Conservation (phyloP, 1,284 basidiomycete genomes). For the Abortiporus biennis region DNA sequence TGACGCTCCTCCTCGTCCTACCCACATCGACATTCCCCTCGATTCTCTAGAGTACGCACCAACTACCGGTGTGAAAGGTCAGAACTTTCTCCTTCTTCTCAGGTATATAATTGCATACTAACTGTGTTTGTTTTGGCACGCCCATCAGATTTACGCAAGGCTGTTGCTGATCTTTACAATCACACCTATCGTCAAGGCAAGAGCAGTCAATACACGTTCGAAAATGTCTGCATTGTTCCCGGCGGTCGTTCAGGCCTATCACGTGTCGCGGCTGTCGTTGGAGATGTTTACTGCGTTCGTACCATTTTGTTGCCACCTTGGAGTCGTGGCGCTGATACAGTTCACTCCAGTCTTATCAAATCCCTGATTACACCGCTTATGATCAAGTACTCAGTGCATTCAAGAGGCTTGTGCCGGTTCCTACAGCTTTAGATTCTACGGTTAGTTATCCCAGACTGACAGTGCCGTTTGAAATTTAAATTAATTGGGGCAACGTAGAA, state of each 20-base stretch:
- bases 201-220: constrained; percentile 78
- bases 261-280: constrained; percentile 86
- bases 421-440: constrained; percentile 66
- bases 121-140: constrained; percentile 16
- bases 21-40: constrained; percentile 53
- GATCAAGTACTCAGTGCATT: constrained; percentile 86
- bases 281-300: constrained; percentile 72
- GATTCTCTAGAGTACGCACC: constrained; percentile 91
- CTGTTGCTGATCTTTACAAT: constrained; percentile 86
- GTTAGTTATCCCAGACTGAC: constrained; percentile 25
- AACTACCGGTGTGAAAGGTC: constrained; percentile 85
- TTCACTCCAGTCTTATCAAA: constrained; percentile 14
- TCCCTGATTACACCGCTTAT: constrained; percentile 76
- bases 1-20: constrained; percentile 62
- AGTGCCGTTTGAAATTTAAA: no score
- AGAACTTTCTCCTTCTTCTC: constrained; percentile 8
- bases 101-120: constrained; percentile 6
- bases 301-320: background rate
- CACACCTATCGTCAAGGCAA: constrained; percentile 79
- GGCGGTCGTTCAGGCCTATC: constrained; percentile 87
- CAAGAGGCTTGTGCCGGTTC: constrained; percentile 85
- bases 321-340: background rate
- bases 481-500: constrained; percentile 27
- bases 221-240: constrained; percentile 90
- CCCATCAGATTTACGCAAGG: constrained; percentile 46